Percentiles rank a stretch among this genome's conserved stretches.
These are phyloP conservation scores for Penicillium riverlandense DNA, from an alignment of 495 filamentous ascomycete genomes.

Conservation along the genomic window DNA sequence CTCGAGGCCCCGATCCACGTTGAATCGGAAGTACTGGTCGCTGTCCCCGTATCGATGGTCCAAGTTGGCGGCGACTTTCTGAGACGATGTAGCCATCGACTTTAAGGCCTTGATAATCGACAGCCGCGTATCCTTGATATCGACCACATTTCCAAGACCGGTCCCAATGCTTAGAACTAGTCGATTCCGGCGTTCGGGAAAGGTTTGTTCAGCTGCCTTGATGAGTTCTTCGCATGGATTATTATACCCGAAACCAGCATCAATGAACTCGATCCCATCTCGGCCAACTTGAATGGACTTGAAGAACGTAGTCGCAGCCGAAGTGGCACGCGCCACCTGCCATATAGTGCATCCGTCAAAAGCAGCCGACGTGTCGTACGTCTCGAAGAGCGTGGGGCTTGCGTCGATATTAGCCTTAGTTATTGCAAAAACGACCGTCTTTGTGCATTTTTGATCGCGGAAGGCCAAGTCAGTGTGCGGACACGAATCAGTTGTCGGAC, in stretches of 20 bases:
- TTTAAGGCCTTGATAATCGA: background rate
- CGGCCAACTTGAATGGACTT: slow-evolving; percentile 20
- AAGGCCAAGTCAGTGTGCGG: slow-evolving; percentile 1
- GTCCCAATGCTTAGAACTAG: slow-evolving; percentile 24
- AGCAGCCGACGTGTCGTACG: slow-evolving; percentile 17
- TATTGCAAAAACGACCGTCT: slow-evolving; percentile 28
- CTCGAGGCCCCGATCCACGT: background rate
- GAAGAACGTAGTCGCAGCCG: slow-evolving; percentile 46
- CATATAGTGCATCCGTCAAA: slow-evolving; percentile 33
- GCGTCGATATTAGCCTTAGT: slow-evolving; percentile 23
- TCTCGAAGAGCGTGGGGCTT: slow-evolving; percentile 12
- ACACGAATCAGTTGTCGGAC: background rate
- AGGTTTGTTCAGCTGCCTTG: slow-evolving; percentile 10
- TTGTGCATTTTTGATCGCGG: slow-evolving; percentile 25
- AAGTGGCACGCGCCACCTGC: slow-evolving; percentile 46
- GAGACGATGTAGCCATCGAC: background rate
- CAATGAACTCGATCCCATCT: slow-evolving; percentile 8
- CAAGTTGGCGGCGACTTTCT: background rate
- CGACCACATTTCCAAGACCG: slow-evolving; percentile 2
- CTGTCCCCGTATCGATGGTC: background rate
- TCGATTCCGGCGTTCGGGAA: slow-evolving; percentile 5
- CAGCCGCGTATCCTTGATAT: background rate
- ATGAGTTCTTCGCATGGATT: slow-evolving; percentile 21
- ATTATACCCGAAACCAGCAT: slow-evolving; percentile 21
- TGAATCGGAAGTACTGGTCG: slow-evolving; percentile 2